Conservation (phyloP, 2,329 filamentous ascomycete genomes). For the Colletotrichum endophyticum region DNA sequence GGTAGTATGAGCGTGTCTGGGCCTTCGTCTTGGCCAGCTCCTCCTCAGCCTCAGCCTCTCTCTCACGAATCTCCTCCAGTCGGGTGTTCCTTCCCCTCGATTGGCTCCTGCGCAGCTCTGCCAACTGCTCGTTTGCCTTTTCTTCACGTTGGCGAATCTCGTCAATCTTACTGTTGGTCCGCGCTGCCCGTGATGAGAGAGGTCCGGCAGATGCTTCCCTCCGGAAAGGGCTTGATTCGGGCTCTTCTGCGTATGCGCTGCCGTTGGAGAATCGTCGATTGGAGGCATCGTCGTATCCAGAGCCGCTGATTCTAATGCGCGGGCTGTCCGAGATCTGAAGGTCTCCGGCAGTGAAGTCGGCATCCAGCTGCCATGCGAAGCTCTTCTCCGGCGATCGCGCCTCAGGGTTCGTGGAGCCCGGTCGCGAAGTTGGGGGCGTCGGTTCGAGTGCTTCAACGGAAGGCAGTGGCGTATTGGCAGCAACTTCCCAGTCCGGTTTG, state of each 20-base stretch:
- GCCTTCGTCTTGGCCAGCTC: background rate
- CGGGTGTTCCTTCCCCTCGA: slow-evolving; percentile 40
- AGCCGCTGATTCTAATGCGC: slow-evolving; percentile 45
- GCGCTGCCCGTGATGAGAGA: slow-evolving; percentile 13
- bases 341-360: slow-evolving; percentile 62
- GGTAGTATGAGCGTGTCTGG: background rate
- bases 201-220: background rate
- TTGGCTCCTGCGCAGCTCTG: background rate
- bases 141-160: slow-evolving; percentile 51
- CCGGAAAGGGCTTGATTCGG: slow-evolving; percentile 13
- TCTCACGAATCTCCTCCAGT: slow-evolving; percentile 48
- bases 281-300: slow-evolving; percentile 33
- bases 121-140: slow-evolving; percentile 27
- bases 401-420: slow-evolving; percentile 24
- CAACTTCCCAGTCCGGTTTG: background rate
- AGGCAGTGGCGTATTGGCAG: slow-evolving; percentile 33
- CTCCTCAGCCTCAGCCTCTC: slow-evolving; percentile 41
- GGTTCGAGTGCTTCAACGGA: slow-evolving; percentile 33
- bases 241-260: slow-evolving; percentile 20
- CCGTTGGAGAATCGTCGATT: slow-evolving; percentile 28
- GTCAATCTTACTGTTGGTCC: slow-evolving; percentile 52
- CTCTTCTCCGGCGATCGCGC: slow-evolving; percentile 53
- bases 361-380: slow-evolving; percentile 61
- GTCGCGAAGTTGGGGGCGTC: slow-evolving; percentile 20
- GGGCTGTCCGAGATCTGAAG: slow-evolving; percentile 62